Evolutionary conservation across 768 basidiomycete species (phyloP), one percentile per base, ranked within the genome.

Genomic region (Boletus speciosus): DNA sequence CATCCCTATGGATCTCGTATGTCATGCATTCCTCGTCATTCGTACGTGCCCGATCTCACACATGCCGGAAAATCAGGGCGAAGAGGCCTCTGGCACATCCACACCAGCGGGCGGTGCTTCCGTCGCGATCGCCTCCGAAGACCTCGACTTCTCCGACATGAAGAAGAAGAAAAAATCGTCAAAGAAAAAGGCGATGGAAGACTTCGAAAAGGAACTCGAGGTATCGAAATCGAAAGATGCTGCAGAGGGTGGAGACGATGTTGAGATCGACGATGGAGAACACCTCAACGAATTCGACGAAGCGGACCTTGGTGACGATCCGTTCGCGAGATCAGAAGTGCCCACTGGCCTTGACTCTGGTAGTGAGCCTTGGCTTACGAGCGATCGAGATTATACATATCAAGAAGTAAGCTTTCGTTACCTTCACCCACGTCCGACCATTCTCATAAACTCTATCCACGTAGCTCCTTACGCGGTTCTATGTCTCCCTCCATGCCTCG

Each of bases 361-460:
- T 7, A 86, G 77, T 31, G 92, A 93, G 65, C 82, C 91, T 42
- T 99, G 96, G 96, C 79, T 97, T 25, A 83, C 83, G 66, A 90
- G 85, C 59, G 95, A 98, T 71, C 83, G 96, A 41, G 96, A 98
- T 72, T 97, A 98, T 69, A 89, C 85, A n/a, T 99, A 98, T 69
- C 82, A 81, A 50, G 96, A 99, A 81, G 94, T 90, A 37, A 45
- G 80, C 61, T 11, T n/a, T 38, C 38, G 21, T 29, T 14, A 2
- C 38, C 25, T 34, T n/a, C 14, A 23, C 38, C 19, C 1, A 5
- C 12, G 4, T 29, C 21, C 19, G 25, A 40, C 7, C 8, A 29
- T 34, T 42, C 31, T 60, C 32, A 43, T 42, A 1, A 29, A 44
- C 16, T 40, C 11, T 27, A 6, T 38, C 35, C 6, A 4, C 50